These are phyloP conservation scores for Mycena indigotica DNA, from an alignment of 768 basidiomycete genomes.

Conservation along the genomic window DNA sequence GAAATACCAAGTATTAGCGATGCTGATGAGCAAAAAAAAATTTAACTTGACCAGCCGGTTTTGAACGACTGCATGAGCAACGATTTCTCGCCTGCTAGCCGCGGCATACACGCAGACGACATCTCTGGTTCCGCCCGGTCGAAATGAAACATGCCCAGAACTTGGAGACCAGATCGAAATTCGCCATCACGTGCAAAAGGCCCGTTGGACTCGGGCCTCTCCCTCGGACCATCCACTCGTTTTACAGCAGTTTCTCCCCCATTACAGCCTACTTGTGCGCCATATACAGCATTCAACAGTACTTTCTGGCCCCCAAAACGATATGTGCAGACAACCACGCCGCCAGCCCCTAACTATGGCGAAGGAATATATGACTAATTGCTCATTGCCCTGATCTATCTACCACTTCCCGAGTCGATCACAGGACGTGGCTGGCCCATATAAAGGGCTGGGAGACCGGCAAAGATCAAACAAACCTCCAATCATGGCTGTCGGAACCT, in stretches of 20 bases:
- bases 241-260: not conserved
- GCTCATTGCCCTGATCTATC: not conserved
- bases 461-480: not conserved
- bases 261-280: not conserved
- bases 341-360: not conserved
- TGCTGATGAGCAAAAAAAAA: too few relatives aligned
- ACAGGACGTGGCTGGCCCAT: not conserved
- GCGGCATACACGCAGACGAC: not conserved
- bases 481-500: slow-evolving; percentile 16
- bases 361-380: not conserved
- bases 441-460: not conserved
- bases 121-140: not conserved
- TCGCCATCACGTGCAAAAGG: not conserved
- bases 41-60: too few relatives aligned
- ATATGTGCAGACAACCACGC: not conserved
- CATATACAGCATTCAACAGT: not conserved
- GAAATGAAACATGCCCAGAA: not conserved
- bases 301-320: not conserved
- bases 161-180: not conserved
- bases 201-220: slow-evolving; percentile 15
- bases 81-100: too few relatives aligned
- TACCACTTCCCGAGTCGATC: not conserved
- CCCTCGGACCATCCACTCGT: not conserved
- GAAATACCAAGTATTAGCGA: too few relatives aligned
- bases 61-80: too few relatives aligned